Evolutionary conservation across 2,329 filamentous ascomycete species (phyloP), one percentile per base, ranked within the genome.

Genomic region (Fonsecaea nubica): DNA sequence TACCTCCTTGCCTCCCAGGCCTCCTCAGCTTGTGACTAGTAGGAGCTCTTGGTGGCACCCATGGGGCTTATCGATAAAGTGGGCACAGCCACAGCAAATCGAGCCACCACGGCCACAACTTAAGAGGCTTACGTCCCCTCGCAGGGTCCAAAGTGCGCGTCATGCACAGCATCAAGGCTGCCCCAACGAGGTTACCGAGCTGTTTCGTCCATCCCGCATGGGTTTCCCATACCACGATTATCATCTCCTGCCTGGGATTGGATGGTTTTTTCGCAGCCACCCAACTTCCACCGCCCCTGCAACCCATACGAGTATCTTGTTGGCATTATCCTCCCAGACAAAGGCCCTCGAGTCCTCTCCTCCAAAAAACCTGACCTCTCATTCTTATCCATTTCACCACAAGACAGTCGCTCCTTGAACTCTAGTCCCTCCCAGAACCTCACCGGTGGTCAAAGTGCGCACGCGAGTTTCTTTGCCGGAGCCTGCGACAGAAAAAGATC

Each of bases 171-270:
- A 42, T 42, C 40, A 42, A n/a, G 40, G 40, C 40, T 21, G 59
- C 50, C 59, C 59, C 59, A 62, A 56, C 59, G 36, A n/a, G 21
- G 48, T 55, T 48, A 48, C 45, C 45, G 45, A 57, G 30, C 50
- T 42, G 21, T 32, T 52, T 63, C 54, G 42, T 53, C 58, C 64
- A 69, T 68, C 66, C 62, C 63, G 66, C 66, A 68, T 58, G 62
- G 45, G 40, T 53, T 56, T 59, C 40, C 45, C 58, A 62, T 62
- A 59, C 63, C 68, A 70, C 68, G 68, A 70, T 63, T 60, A 64
- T 55, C 54, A 64, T 58, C 59, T 59, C 21, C 63, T 57, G 57
- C 60, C n/a, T 64, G 59, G 62, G 68, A 66, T 70, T 70, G 68
- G 68, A 70, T 67, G 64, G 56, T 62, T 48, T 38, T 38, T 62